Conservation (phyloP, 192 early-diverging fungal genomes). For the Backusella liffmaniae region DNA sequence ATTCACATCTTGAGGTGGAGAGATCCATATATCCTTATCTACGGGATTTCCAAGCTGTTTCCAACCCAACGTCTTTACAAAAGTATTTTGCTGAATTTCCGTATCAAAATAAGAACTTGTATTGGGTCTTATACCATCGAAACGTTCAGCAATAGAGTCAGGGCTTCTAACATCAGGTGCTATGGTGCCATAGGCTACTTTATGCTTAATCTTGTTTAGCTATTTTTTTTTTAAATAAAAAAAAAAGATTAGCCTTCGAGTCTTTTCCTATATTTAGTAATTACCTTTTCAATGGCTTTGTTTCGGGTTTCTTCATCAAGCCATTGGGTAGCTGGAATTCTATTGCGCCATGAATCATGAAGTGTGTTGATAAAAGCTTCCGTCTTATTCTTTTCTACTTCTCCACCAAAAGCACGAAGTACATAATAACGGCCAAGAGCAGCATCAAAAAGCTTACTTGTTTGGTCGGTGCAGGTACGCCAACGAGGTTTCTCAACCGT, state of each 20-base stretch:
- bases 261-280: not conserved
- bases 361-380: slow-evolving; percentile 38
- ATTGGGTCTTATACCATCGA: slow-evolving; percentile 47
- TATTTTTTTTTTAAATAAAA: not conserved
- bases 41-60: slow-evolving; percentile 36
- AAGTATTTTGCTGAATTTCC: slow-evolving; percentile 45
- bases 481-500: slow-evolving; percentile 31
- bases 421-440: slow-evolving; percentile 42
- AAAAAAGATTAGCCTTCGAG: not conserved
- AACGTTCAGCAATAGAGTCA: slow-evolving; percentile 50
- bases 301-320: slow-evolving; percentile 38
- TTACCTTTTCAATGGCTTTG: slow-evolving; percentile 34
- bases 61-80: slow-evolving; percentile 26
- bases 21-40: slow-evolving; percentile 48
- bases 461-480: slow-evolving; percentile 33
- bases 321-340: slow-evolving; percentile 40
- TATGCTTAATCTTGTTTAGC: slow-evolving; percentile 51
- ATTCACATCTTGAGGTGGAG: slow-evolving; percentile 39
- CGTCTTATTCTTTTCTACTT: slow-evolving; percentile 39
- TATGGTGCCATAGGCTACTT: slow-evolving; percentile 62
- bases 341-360: slow-evolving; percentile 32
- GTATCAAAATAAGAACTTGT: slow-evolving; percentile 61
- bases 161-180: slow-evolving; percentile 52
- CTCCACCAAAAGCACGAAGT: slow-evolving; percentile 36
- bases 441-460: not conserved